Evolutionary conservation across 176 grass and related monocot species (phyloP), one percentile per base, ranked within the genome.

Genomic region (Cenchrus americanus): DNA sequence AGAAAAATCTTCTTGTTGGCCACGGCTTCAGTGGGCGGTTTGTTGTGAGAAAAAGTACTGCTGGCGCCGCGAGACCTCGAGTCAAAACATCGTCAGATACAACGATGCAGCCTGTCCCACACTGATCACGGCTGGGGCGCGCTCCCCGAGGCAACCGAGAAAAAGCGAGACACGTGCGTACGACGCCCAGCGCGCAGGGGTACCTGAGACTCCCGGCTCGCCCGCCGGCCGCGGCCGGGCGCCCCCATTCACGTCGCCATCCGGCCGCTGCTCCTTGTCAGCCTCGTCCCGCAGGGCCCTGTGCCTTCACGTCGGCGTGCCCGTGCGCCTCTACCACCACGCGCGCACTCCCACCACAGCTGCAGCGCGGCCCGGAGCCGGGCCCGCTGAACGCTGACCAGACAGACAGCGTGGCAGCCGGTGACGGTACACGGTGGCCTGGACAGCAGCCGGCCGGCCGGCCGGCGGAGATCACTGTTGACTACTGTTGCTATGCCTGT

Each of bases 301-400:
- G 7, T 21, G 66, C 18, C 7, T 27, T 13, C 67, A 61, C 41
- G 52, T 43, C 21, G 55, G 22, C 7, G 55, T 64, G 41, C 40
- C 76, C 22, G 75, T 49, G 37, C 58, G 13, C 40, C 63, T 17
- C 48, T 1, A 53, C 51, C 8, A 7, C 43, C 14, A 51, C 14
- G 48, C 50, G 7, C 52, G 6, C 52, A 37, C 34, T 54, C 27
- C 27, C 27, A 30, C 27, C 27, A 30, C 27, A 30, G 27, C 27
- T 30, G 27, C 27, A 30, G 27, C 27, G 27, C 27, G 27, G 27
- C 27, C 27, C 27, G 34, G 34, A 37, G 9, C 9, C 51, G 42
- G 75, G 24, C 18, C 67, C 66, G 51, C n/a, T 8, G 26, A 21
- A 37, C 53, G 55, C 86, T 71, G 73, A 64, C 37, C 73, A 55